phyloP scores from a whole-genome alignment of 169 alveolate species.

The Plasmodium cynomolgi region DNA sequence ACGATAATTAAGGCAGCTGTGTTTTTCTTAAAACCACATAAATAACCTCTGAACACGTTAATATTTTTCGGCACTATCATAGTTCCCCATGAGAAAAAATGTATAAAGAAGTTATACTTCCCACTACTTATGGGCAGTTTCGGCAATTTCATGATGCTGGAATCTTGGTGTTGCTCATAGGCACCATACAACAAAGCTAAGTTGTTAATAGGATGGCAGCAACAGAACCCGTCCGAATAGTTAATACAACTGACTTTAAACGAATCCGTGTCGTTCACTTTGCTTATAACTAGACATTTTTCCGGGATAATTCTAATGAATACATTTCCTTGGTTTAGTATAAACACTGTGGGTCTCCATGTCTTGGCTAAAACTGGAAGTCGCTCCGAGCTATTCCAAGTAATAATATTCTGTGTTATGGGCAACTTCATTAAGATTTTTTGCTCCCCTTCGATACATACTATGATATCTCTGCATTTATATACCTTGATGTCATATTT shows the following conservation, averaged over 20 bases:
- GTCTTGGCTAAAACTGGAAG: conserved; percentile 81
- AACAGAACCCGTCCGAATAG: conserved; percentile 80
- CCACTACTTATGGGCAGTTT: conserved; percentile 66
- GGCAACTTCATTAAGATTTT: conserved; percentile 78
- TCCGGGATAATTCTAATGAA: conserved; percentile 77
- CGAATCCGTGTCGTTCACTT: conserved; percentile 57
- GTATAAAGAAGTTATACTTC: conserved; percentile 80
- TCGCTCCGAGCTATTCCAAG: conserved; percentile 77
- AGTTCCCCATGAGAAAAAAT: conserved; percentile 81
- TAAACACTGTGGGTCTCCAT: conserved; percentile 80
- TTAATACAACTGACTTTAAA: conserved; percentile 76
- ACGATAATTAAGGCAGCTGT: conserved; percentile 74
- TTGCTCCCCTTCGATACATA: conserved; percentile 83
- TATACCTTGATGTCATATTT: conserved; percentile 64
- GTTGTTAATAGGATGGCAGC: conserved; percentile 79
- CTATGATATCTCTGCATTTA: conserved; percentile 2
- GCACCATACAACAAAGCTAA: conserved; percentile 81
- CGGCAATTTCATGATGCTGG: conserved; percentile 69
- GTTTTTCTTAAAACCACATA: conserved; percentile 73
- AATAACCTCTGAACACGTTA: conserved; percentile 73
- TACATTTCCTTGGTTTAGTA: conserved; percentile 58
- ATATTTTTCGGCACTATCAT: conserved; percentile 76
- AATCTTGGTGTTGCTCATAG: conserved; percentile 64
- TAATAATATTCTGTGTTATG: conserved; percentile 69
- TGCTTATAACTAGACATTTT: conserved; percentile 75